These are phyloP conservation scores for Tolypocladium pustulatum DNA, from an alignment of 2,329 filamentous ascomycete species.

Conservation along the genomic window DNA sequence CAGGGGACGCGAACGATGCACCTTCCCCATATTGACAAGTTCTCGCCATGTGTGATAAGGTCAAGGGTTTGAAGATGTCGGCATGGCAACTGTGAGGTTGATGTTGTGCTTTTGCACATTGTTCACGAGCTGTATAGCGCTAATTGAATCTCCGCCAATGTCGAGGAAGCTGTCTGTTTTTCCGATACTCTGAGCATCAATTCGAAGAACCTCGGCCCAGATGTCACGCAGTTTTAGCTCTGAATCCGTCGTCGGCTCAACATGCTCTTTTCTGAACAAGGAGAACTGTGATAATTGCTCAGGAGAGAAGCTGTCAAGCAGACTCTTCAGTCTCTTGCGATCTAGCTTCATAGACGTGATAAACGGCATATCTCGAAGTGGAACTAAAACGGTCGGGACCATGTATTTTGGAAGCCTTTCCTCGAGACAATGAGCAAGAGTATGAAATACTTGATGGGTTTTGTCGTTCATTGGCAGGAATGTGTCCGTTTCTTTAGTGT, in stretches of 20 bases:
- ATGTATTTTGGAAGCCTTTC: background rate
- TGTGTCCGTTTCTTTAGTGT: background rate
- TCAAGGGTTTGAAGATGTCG: background rate
- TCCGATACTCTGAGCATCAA: conserved; percentile 8
- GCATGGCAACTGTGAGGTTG: conserved; percentile 11
- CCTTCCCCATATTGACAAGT: background rate
- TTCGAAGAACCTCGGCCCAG: conserved; percentile 22
- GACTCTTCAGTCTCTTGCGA: background rate
- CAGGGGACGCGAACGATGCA: background rate
- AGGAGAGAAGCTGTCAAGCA: background rate
- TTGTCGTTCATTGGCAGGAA: background rate
- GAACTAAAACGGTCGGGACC: conserved; percentile 2
- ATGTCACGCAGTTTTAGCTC: background rate
- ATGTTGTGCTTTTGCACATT: background rate
- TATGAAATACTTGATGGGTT: background rate
- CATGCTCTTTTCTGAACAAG: background rate
- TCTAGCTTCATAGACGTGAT: background rate
- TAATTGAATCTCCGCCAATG: conserved; percentile 18
- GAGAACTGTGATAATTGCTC: background rate
- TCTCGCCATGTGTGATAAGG: background rate
- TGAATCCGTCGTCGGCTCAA: background rate
- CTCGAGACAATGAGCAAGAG: no score
- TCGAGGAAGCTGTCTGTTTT: conserved; percentile 14
- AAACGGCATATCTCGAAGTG: background rate
- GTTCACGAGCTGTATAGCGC: conserved; percentile 3